These are phyloP conservation scores for Leccinellum rugosiceps DNA, from an alignment of 768 basidiomycete genomes.

Conservation along the genomic window DNA sequence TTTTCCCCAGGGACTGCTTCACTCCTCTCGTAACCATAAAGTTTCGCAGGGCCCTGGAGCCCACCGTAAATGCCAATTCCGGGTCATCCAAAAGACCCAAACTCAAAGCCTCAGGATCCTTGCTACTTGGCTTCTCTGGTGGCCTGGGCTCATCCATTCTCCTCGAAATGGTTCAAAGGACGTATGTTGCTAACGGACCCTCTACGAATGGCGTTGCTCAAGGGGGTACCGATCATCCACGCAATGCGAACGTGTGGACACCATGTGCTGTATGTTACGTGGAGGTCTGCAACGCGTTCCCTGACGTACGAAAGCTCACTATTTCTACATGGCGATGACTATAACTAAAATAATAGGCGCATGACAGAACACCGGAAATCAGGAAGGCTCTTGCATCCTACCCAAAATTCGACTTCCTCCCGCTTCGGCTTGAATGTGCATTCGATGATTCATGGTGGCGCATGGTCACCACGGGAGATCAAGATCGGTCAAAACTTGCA, in stretches of 20 bases:
- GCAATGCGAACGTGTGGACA: conserved; percentile 59
- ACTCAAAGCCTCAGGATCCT: conserved; percentile 64
- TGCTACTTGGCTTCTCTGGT: conserved; percentile 74
- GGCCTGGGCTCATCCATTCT: conserved; percentile 74
- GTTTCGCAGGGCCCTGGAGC: conserved; percentile 65
- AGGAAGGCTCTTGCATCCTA: conserved; percentile 45
- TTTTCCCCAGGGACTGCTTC: conserved; percentile 56
- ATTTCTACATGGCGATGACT: background rate
- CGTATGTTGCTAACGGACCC: conserved; percentile 44
- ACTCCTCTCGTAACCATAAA: conserved; percentile 56
- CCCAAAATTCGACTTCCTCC: conserved; percentile 52
- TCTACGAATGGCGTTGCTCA: conserved; percentile 29
- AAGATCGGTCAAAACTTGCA: conserved; percentile 29
- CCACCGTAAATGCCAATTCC: conserved; percentile 54
- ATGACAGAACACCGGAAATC: conserved; percentile 54
- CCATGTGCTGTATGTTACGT: conserved; percentile 66
- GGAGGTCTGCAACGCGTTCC: conserved; percentile 59
- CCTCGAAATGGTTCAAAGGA: conserved; percentile 61
- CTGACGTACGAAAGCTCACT: conserved; percentile 45
- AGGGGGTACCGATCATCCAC: conserved; percentile 67
- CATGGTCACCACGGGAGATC: conserved; percentile 35
- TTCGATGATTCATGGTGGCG: conserved; percentile 72
- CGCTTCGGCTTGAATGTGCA: conserved; percentile 68
- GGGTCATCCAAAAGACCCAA: conserved; percentile 55
- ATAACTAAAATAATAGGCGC: conserved; percentile 38